Percentiles rank a stretch among this genome's conserved stretches.
phyloP scores from a whole-genome alignment of 129 eudicot genomes.

The Escallonia rubra region DNA sequence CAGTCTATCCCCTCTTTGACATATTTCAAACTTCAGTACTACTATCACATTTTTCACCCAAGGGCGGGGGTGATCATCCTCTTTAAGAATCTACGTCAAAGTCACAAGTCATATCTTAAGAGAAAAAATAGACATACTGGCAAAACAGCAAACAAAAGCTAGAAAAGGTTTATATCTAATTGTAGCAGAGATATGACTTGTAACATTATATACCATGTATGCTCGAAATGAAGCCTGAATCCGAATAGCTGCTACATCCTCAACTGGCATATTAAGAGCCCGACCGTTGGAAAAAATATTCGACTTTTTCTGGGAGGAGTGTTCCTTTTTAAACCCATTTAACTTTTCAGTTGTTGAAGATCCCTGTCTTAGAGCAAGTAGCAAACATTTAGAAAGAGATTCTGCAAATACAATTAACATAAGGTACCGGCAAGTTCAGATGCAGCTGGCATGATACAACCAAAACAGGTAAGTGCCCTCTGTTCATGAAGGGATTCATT shows the following conservation, averaged over 20 bases:
- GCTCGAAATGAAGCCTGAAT: constrained; percentile 81
- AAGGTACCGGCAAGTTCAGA: too few relatives aligned
- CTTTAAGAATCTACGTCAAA: too few relatives aligned
- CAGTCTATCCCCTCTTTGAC: neutral
- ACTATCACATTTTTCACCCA: too few relatives aligned
- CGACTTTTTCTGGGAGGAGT: constrained; percentile 15
- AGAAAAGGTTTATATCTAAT: too few relatives aligned
- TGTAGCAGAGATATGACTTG: neutral
- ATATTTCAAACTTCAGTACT: neutral
- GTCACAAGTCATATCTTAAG: too few relatives aligned
- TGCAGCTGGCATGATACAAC: too few relatives aligned
- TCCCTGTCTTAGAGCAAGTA: constrained; percentile 32
- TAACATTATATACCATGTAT: constrained; percentile 23
- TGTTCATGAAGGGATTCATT: too few relatives aligned
- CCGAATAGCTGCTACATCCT: constrained; percentile 54
- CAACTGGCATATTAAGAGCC: constrained; percentile 15
- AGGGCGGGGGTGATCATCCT: too few relatives aligned
- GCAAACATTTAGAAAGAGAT: neutral
- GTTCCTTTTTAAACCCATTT: constrained; percentile 21
- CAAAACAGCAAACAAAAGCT: too few relatives aligned
- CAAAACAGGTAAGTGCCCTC: too few relatives aligned
- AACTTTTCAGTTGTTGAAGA: constrained; percentile 26
- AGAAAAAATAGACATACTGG: too few relatives aligned
- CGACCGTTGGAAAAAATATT: constrained; percentile 14
- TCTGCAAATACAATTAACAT: too few relatives aligned